These are phyloP conservation scores for Biscogniauxia marginata DNA, from an alignment of 2,329 filamentous ascomycete genomes.

Conservation along the genomic window DNA sequence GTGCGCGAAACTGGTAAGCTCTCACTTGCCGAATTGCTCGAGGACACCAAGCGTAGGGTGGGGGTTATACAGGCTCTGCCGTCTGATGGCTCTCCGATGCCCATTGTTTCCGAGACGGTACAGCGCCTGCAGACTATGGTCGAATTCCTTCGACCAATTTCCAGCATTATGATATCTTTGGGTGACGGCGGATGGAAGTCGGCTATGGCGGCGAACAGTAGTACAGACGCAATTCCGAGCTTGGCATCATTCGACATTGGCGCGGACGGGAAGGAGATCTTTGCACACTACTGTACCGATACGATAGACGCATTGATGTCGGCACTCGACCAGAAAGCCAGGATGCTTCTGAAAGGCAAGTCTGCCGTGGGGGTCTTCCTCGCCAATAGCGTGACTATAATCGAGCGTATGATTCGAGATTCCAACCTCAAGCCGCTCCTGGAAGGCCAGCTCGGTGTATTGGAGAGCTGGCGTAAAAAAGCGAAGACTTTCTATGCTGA, in stretches of 20 bases:
- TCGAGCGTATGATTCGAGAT: conserved; percentile 79
- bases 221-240: conserved; percentile 65
- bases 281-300: conserved; percentile 86
- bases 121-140: conserved; percentile 83
- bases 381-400: conserved; percentile 80
- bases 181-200: conserved; percentile 89
- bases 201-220: conserved; percentile 47
- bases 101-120: conserved; percentile 82
- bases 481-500: conserved; percentile 79
- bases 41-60: conserved; percentile 75
- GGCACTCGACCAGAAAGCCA: conserved; percentile 72
- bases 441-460: conserved; percentile 59
- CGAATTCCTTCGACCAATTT: conserved; percentile 79
- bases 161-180: conserved; percentile 85
- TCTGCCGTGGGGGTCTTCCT: conserved; percentile 83
- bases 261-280: conserved; percentile 83
- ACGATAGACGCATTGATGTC: conserved; percentile 79
- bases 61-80: conserved; percentile 66
- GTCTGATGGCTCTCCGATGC: conserved; percentile 72
- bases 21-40: conserved; percentile 78
- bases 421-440: conserved; percentile 77
- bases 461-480: conserved; percentile 87
- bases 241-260: conserved; percentile 81
- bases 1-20: conserved; percentile 88
- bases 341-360: conserved; percentile 71